These are phyloP conservation scores for Pascua guehoae DNA, from an alignment of 1,284 basidiomycete genomes.

Conservation along the genomic window DNA sequence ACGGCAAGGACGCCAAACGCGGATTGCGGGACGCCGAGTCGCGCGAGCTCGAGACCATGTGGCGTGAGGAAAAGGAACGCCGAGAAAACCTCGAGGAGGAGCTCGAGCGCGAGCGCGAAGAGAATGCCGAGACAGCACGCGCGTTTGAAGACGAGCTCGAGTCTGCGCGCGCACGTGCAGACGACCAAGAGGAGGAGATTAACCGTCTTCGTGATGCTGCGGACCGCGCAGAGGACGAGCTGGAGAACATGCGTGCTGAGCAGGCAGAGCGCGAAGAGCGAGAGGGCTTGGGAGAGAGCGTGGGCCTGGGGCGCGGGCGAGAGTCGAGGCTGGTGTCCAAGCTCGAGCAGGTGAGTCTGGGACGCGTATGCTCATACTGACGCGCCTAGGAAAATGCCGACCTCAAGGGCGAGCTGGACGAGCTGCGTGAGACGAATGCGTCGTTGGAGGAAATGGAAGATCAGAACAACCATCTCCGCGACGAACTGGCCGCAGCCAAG, in stretches of 20 bases:
- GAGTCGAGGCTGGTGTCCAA: constrained; percentile 59
- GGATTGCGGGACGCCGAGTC: constrained; percentile 17
- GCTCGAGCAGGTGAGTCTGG: constrained; percentile 60
- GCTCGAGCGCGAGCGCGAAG: constrained; percentile 53
- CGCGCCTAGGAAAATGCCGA: constrained; percentile 23
- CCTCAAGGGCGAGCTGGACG: constrained; percentile 32
- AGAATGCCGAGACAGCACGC: constrained; percentile 63
- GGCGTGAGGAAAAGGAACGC: constrained; percentile 42
- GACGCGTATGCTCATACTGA: neutral
- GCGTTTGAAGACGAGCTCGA: constrained; percentile 65
- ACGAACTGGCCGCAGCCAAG: constrained; percentile 43
- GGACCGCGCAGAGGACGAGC: constrained; percentile 56
- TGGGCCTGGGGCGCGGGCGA: constrained; percentile 55
- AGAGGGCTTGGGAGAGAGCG: constrained; percentile 24
- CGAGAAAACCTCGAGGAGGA: constrained; percentile 28
- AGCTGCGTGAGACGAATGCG: constrained; percentile 12
- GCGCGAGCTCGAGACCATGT: constrained; percentile 33
- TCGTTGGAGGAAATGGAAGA: constrained; percentile 44
- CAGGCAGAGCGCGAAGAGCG: neutral
- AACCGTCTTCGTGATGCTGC: constrained; percentile 53
- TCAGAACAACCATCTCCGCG: constrained; percentile 45
- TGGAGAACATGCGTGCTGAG: constrained; percentile 61
- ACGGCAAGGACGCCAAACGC: constrained; percentile 28
- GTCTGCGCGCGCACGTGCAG: constrained; percentile 53
- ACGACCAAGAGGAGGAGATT: constrained; percentile 60